Conservation (phyloP, 164 flowering plant genomes). For the Litsea cubeba region DNA sequence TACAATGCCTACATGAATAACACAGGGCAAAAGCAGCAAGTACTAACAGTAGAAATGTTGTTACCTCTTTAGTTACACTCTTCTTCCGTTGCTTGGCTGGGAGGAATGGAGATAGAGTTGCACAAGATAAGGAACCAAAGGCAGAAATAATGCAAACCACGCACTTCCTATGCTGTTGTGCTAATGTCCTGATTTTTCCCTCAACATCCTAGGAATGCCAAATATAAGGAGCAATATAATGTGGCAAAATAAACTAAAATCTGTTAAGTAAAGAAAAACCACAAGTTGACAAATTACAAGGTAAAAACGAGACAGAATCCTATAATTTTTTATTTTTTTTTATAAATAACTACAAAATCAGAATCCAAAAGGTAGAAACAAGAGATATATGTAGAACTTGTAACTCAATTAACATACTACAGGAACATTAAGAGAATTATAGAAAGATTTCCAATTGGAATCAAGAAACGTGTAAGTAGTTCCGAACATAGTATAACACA, state of each 20-base stretch:
- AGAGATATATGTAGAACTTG: too few species aligned
- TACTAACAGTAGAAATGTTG: too few species aligned
- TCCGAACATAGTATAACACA: neutral
- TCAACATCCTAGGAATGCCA: slow-evolving; percentile 55
- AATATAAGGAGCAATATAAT: neutral
- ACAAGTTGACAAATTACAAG: neutral
- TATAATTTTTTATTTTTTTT: too few species aligned
- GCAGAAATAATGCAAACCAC: slow-evolving; percentile 88
- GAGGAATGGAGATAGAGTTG: slow-evolving; percentile 51
- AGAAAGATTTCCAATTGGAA: neutral
- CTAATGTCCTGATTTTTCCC: slow-evolving; percentile 67
- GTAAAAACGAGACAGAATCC: neutral
- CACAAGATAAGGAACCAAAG: slow-evolving; percentile 75
- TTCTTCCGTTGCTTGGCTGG: slow-evolving; percentile 50
- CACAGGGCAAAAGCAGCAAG: too few species aligned
- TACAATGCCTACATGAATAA: too few species aligned
- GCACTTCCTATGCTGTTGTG: slow-evolving; percentile 60
- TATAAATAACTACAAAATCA: neutral
- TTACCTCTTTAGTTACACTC: slow-evolving; percentile 67
- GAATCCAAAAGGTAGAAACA: neutral
- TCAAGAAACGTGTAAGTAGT: neutral
- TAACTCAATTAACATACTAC: neutral
- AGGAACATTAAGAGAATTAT: too few species aligned
- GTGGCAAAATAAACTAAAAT: neutral
- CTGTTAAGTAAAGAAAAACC: neutral